phyloP scores from a whole-genome alignment of 192 early-diverging fungal genomes.

The Coemansia sp. region DNA sequence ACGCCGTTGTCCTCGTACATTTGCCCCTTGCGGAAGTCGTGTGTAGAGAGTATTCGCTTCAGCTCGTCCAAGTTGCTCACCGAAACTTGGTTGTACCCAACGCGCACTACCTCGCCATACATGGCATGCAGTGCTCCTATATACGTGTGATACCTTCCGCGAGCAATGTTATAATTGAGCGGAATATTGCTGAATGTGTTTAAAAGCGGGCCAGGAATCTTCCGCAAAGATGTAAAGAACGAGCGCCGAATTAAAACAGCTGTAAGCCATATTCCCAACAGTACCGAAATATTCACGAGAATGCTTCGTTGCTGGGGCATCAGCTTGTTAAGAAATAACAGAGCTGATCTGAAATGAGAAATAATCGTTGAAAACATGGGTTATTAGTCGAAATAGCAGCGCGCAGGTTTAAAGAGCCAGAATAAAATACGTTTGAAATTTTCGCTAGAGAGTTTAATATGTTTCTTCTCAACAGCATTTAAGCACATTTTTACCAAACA shows the following conservation, averaged over 20 bases:
- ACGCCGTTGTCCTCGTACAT: conserved; percentile 27
- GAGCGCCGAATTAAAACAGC: not conserved
- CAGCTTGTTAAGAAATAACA: not conserved
- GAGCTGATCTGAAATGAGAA: not conserved
- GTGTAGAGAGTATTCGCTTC: conserved; percentile 34
- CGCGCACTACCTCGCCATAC: conserved; percentile 50
- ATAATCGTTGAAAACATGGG: not conserved
- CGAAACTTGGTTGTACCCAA: conserved; percentile 36
- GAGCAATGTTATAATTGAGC: conserved; percentile 10
- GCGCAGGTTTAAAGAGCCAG: no score
- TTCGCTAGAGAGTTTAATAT: no score
- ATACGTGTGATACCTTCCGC: conserved; percentile 33
- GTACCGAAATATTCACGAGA: not conserved
- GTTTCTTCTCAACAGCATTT: no score
- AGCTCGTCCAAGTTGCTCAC: conserved; percentile 21
- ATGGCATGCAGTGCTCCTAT: conserved; percentile 16
- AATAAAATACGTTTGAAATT: not conserved
- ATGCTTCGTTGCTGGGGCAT: not conserved
- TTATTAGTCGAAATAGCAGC: not conserved
- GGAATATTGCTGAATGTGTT: conserved; percentile 28
- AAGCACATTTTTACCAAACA: no score
- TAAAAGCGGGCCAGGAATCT: conserved; percentile 32
- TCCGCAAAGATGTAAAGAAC: conserved; percentile 13
- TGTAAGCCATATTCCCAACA: not conserved
- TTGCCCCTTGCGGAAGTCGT: conserved; percentile 34